phyloP scores from a whole-genome alignment of 768 basidiomycete species.

The Mycena metata region DNA sequence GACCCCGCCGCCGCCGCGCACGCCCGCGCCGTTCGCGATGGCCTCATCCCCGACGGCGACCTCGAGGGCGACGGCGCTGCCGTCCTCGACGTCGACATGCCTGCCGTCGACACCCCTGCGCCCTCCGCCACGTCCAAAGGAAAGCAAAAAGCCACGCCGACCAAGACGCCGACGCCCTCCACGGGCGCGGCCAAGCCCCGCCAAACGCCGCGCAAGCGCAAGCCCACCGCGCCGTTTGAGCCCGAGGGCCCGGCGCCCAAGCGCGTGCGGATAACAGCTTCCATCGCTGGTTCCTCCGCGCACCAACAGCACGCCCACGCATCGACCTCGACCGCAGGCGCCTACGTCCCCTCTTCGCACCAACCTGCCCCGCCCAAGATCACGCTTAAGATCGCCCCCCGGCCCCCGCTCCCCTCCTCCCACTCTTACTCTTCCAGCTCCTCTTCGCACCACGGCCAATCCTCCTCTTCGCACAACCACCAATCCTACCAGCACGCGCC shows the following conservation, averaged over 20 bases:
- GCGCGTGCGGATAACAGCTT: slow-evolving; percentile 28
- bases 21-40: slow-evolving; percentile 35
- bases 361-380: slow-evolving; percentile 61
- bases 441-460: too few species aligned
- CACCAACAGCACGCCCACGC: not conserved
- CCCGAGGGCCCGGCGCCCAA: slow-evolving; percentile 21
- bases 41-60: slow-evolving; percentile 3
- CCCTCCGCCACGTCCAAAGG: not conserved
- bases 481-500: too few species aligned
- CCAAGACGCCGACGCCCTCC: not conserved
- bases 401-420: slow-evolving; percentile 57
- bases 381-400: slow-evolving; percentile 77
- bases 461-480: too few species aligned
- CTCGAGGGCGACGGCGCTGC: too few species aligned
- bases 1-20: slow-evolving; percentile 31
- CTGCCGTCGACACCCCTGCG: not conserved
- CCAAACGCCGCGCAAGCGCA: slow-evolving; percentile 37
- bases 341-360: slow-evolving; percentile 30
- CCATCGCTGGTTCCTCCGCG: slow-evolving; percentile 1
- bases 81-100: not conserved
- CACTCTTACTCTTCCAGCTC: not conserved
- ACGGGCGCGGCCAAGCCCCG: slow-evolving; percentile 4
- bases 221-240: slow-evolving; percentile 30
- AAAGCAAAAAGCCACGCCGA: not conserved
- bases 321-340: not conserved